Conservation (phyloP, 345 rosid species). For the Rhizophora apiculata region DNA sequence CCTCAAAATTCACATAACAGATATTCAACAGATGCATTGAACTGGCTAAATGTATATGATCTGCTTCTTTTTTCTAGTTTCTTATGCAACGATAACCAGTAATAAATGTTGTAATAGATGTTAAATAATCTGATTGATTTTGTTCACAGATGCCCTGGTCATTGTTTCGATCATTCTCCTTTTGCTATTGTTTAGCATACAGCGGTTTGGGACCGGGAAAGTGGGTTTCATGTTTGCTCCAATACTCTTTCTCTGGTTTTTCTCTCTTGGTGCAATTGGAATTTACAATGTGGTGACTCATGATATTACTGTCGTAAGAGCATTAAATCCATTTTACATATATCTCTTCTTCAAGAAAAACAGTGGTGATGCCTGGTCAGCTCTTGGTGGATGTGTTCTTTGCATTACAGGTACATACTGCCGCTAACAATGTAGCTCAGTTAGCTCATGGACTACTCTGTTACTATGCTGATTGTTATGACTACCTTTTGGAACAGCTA, state of each 20-base stretch:
- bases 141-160: conserved; percentile 63
- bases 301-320: conserved; percentile 65
- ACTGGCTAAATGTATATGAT: not conserved
- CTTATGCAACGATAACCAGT: not conserved
- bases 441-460: not conserved
- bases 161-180: conserved; percentile 61
- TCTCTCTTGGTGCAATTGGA: conserved; percentile 81
- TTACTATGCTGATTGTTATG: not conserved
- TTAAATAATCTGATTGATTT: conserved; percentile 13
- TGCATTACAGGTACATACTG: conserved; percentile 73
- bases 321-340: conserved; percentile 79
- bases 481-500: not conserved
- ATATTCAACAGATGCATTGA: not conserved
- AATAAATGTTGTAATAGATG: conserved; percentile 1
- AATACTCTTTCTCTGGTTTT: conserved; percentile 80
- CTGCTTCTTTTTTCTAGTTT: not conserved
- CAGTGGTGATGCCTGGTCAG: conserved; percentile 72
- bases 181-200: conserved; percentile 79
- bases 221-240: conserved; percentile 91
- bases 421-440: conserved; percentile 5
- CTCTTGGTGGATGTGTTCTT: conserved; percentile 95
- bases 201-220: conserved; percentile 85
- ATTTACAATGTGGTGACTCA: conserved; percentile 65
- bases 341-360: conserved; percentile 79
- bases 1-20: not conserved